phyloP scores from a whole-genome alignment of 805 yeast genomes.

The Pichia exigua region DNA sequence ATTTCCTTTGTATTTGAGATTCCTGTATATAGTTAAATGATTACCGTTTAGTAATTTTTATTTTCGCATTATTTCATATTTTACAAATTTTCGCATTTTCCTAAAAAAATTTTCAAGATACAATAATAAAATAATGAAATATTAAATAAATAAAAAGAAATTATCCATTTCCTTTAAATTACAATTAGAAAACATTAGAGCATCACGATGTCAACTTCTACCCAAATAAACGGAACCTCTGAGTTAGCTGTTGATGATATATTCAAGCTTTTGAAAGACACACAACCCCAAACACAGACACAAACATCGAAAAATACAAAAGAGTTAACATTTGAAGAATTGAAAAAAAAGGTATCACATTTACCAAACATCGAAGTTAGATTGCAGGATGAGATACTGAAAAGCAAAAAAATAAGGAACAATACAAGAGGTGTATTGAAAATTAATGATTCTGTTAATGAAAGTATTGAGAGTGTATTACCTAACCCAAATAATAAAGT shows the following conservation, averaged over 20 bases:
- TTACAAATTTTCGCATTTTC: neutral
- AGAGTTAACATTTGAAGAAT: conserved; percentile 19
- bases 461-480: conserved; percentile 26
- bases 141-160: neutral
- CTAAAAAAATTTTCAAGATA: too few relatives aligned
- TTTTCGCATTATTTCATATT: neutral
- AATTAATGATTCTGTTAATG: conserved; percentile 34
- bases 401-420: conserved; percentile 5
- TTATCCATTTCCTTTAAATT: neutral
- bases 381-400: neutral
- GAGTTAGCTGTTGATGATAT: conserved; percentile 26
- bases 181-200: neutral
- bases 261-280: conserved; percentile 18
- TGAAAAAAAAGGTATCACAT: conserved; percentile 26
- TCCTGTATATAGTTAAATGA: neutral
- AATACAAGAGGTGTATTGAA: conserved; percentile 13
- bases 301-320: conserved; percentile 17
- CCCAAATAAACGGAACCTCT: conserved; percentile 5
- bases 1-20: neutral
- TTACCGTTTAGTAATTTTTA: neutral
- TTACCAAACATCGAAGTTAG: conserved; percentile 31
- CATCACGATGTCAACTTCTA: neutral
- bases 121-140: neutral
- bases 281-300: neutral
- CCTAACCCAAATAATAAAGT: conserved; percentile 15